Evolutionary conservation across 179 eudicot species (phyloP).

Genomic region (Gypsophila paniculata): DNA sequence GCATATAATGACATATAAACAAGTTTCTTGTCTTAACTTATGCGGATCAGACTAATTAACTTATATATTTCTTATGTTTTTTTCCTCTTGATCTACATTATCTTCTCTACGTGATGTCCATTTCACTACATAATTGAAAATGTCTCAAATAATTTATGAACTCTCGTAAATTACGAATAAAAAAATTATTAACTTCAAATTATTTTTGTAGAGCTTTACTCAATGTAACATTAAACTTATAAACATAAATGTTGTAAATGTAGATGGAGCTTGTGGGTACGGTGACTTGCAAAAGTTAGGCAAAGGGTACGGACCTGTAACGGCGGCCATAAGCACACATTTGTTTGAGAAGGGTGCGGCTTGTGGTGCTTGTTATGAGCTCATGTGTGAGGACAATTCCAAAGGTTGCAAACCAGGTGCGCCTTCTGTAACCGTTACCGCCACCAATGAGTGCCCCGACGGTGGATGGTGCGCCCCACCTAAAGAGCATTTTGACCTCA

Average conservation of each 20-base stretch:
- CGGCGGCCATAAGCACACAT: constrained; percentile 52
- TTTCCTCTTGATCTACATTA: neutral
- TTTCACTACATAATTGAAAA: too few species aligned
- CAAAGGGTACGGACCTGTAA: constrained; percentile 44
- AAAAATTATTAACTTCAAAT: too few species aligned
- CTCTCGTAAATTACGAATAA: too few species aligned
- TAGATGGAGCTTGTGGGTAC: constrained; percentile 68
- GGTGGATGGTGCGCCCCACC: constrained; percentile 73
- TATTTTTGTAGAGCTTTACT: neutral
- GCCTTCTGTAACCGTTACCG: constrained; percentile 46
- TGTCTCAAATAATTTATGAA: too few species aligned
- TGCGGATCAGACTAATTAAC: too few species aligned
- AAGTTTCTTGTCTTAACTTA: too few species aligned
- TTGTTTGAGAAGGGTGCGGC: constrained; percentile 53
- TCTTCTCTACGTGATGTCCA: too few species aligned
- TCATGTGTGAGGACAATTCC: constrained; percentile 34
- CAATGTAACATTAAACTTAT: too few species aligned
- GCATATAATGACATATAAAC: too few species aligned
- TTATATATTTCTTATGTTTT: neutral
- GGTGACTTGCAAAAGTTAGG: constrained; percentile 42
- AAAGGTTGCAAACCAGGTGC: constrained; percentile 50
- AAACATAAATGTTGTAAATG: neutral
- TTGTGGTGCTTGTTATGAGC: constrained; percentile 70
- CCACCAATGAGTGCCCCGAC: constrained; percentile 55
- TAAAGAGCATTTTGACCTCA: constrained; percentile 60